Percentiles rank a stretch among this genome's conserved stretches.
Conservation (phyloP, 2,329 filamentous ascomycete species). For the Gremmenia infestans region DNA sequence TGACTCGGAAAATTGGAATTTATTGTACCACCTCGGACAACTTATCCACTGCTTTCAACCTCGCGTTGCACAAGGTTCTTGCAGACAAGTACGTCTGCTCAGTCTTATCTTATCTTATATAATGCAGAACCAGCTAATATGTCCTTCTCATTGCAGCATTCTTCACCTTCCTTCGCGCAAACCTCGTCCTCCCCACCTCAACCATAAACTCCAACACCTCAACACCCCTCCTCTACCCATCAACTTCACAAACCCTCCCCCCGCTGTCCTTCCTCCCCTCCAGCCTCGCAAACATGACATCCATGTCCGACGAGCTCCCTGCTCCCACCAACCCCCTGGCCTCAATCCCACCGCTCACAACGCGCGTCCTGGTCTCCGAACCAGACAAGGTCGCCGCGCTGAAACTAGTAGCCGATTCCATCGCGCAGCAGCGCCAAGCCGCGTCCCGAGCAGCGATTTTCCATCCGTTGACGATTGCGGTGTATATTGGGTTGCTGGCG, state of each 20-base stretch:
- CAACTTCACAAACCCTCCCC: constrained; percentile 37
- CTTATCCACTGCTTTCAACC: too few relatives aligned
- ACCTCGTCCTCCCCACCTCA: constrained; percentile 60
- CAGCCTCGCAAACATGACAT: constrained; percentile 34
- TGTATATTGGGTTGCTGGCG: constrained; percentile 41
- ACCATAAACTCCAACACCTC: constrained; percentile 51
- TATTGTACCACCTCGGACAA: too few relatives aligned
- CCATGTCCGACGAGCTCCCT: constrained; percentile 32
- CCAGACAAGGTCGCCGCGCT: constrained; percentile 63
- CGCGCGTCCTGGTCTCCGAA: constrained; percentile 49
- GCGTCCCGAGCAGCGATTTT: constrained; percentile 59
- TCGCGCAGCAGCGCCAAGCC: constrained; percentile 74
- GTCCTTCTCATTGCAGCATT: constrained; percentile 52
- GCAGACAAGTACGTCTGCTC: too few relatives aligned
- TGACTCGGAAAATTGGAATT: too few relatives aligned
- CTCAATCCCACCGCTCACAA: constrained; percentile 58
- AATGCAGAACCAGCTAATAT: not conserved
- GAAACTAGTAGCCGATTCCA: constrained; percentile 71
- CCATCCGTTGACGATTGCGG: constrained; percentile 51
- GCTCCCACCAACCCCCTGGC: constrained; percentile 34
- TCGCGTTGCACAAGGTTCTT: too few relatives aligned
- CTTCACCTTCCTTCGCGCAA: constrained; percentile 75
- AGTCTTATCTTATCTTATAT: too few relatives aligned
- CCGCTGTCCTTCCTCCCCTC: constrained; percentile 31
- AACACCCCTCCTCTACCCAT: constrained; percentile 58